phyloP scores from a whole-genome alignment of 371 early-diverging fungal species.

The Capillidium heterosporum region DNA sequence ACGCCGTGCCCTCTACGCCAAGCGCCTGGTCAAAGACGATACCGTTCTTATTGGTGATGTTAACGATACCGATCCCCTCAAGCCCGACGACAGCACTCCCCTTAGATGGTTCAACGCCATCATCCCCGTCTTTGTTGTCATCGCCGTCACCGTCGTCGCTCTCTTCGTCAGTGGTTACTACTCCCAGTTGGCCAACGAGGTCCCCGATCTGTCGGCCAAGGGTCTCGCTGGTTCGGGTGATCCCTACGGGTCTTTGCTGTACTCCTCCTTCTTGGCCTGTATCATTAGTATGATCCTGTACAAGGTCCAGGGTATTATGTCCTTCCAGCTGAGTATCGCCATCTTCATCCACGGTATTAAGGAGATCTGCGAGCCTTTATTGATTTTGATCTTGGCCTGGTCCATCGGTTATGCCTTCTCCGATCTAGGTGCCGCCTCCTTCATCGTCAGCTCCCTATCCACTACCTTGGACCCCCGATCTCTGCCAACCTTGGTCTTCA shows the following conservation, averaged over 20 bases:
- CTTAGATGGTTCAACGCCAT: slow-evolving; percentile 7
- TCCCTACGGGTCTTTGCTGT: slow-evolving; percentile 4
- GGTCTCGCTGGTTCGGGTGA: slow-evolving; percentile 4
- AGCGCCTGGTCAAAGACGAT: slow-evolving; percentile 3
- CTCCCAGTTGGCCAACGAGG: neutral
- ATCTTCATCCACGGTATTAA: slow-evolving; percentile 5
- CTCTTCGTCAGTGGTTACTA: slow-evolving; percentile 6
- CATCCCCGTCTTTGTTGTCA: neutral
- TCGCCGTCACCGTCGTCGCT: neutral
- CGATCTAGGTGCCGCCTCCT: slow-evolving; percentile 5
- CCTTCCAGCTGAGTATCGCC: neutral
- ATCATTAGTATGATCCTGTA: slow-evolving; percentile 4
- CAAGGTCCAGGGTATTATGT: neutral
- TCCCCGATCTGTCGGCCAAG: neutral
- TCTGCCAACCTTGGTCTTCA: slow-evolving; percentile 6
- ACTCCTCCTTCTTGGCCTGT: slow-evolving; percentile 4
- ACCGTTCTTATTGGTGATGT: neutral
- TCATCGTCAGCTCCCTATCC: slow-evolving; percentile 4
- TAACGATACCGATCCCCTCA: neutral
- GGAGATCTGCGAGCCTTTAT: slow-evolving; percentile 4
- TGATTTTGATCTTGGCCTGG: slow-evolving; percentile 8
- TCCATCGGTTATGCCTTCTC: slow-evolving; percentile 4
- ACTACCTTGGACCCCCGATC: neutral
- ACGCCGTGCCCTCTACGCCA: slow-evolving; percentile 3
- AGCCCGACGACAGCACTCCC: neutral